Evolutionary conservation across 208 protist species (phyloP), one percentile per base, ranked within the genome.

Genomic region (Acanthamoeba castellanii): DNA sequence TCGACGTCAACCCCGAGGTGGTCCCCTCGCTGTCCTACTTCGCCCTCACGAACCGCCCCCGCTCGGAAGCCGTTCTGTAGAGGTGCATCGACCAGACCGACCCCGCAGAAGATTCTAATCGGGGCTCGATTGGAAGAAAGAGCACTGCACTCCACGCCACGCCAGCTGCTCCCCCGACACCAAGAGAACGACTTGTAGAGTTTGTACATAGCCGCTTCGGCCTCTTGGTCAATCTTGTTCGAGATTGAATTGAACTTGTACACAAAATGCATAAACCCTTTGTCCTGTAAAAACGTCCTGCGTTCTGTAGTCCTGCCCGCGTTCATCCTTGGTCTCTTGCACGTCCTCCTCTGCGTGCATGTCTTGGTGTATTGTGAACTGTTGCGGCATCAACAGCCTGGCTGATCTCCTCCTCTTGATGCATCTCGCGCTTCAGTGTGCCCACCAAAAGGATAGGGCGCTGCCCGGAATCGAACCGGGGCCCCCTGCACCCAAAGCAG

Each of bases 401-500:
- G n/a, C n/a, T n/a, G n/a, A n/a, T n/a, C n/a, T n/a, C n/a, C n/a
- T n/a, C n/a, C n/a, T n/a, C n/a, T n/a, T 42, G 37, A 42, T 42
- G 37, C 37, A 42, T 42, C 37, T 42, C n/a, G n/a, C n/a, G n/a
- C n/a, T n/a, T n/a, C n/a, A n/a, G n/a, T n/a, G n/a, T n/a, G n/a
- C 1, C 37, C 37, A 42, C 37, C 45, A 74, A 74, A 74, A 74
- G 16, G 30, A 74, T 74, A 30, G 66, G 66, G 66, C 66, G 66
- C 66, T 74, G 66, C 66, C 66, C 66, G 66, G 66, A 74, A 74
- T 74, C 66, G 66, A 74, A 74, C 66, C 66, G 66, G 66, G 66
- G 66, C 66, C 66, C 66, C 66, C 66, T 74, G 66, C 66, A 74
- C 66, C 66, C 66, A 74, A 74, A 74, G 66, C 66, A 74, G 66